phyloP scores from a whole-genome alignment of 768 basidiomycete genomes.

The Grammothele lineata region DNA sequence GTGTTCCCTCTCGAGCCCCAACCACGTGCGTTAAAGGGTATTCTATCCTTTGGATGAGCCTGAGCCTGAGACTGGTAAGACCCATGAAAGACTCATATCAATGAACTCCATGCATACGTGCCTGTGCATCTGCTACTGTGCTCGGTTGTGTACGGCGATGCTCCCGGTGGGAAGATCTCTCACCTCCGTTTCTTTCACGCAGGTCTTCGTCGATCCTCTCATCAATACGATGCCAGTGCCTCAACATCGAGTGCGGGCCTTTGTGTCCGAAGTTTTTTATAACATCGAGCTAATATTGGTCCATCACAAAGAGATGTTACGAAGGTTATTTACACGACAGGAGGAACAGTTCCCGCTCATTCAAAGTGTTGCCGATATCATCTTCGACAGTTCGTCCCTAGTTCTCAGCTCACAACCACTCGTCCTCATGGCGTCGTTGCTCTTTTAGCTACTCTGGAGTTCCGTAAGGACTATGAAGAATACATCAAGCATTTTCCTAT shows the following conservation, averaged over 20 bases:
- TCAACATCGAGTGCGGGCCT: slow-evolving; percentile 60
- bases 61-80: no score
- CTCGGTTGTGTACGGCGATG: no score
- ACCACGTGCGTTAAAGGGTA: no score
- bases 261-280: slow-evolving; percentile 79
- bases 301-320: slow-evolving; percentile 67
- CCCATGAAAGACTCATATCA: no score
- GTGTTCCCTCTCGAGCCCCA: no score
- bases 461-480: slow-evolving; percentile 50
- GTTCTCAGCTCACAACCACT: not conserved
- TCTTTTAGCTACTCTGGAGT: slow-evolving; percentile 6
- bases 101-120: no score
- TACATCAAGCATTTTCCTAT: slow-evolving; percentile 90
- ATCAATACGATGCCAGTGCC: slow-evolving; percentile 52
- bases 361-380: slow-evolving; percentile 77
- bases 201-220: slow-evolving; percentile 76
- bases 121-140: no score
- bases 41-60: no score
- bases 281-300: slow-evolving; percentile 68
- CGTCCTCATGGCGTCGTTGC: no score
- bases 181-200: not conserved
- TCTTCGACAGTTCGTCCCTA: slow-evolving; percentile 67
- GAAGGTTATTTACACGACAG: slow-evolving; percentile 73
- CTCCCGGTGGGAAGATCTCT: no score
- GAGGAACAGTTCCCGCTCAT: slow-evolving; percentile 82